Evolutionary conservation across 352 stramenopile species (phyloP).

Genomic region (Peronosclerospora sorghi): DNA sequence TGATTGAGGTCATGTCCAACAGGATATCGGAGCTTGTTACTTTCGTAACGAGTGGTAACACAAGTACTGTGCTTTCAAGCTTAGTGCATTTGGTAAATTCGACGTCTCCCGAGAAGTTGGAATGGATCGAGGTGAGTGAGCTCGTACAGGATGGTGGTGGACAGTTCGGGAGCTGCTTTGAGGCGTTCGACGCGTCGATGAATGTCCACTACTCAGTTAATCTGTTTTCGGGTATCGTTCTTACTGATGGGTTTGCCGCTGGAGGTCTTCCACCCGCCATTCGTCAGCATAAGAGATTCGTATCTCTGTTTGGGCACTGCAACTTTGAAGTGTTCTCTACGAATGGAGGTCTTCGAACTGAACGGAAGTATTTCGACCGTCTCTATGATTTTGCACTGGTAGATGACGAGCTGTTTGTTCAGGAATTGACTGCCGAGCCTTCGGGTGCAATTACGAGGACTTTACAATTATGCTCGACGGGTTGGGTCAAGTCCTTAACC

Average conservation of each 20-base stretch:
- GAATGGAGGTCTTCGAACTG: constrained; percentile 23
- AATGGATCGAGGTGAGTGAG: constrained; percentile 14
- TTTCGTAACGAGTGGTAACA: constrained; percentile 2
- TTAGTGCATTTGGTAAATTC: too few species aligned
- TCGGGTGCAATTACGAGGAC: constrained; percentile 2
- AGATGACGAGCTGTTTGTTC: constrained; percentile 19
- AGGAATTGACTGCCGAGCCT: constrained; percentile 15
- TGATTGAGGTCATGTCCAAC: constrained; percentile 29
- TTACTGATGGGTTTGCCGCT: constrained; percentile 29
- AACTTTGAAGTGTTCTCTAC: constrained; percentile 41
- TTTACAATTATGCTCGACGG: constrained; percentile 21
- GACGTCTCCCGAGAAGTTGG: constrained; percentile 9
- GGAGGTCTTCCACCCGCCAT: constrained; percentile 29
- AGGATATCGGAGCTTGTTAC: constrained; percentile 10
- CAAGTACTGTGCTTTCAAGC: constrained; percentile 4
- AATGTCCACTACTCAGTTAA: constrained; percentile 33
- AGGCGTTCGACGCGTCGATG: constrained; percentile 5
- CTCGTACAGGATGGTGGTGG: neutral
- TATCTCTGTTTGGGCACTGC: constrained; percentile 26
- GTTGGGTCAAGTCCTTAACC: constrained; percentile 20
- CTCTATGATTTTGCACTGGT: constrained; percentile 30
- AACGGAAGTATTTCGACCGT: too few species aligned
- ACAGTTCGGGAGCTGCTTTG: too few species aligned
- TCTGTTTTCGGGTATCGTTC: constrained; percentile 30
- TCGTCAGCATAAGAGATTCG: constrained; percentile 20